Percentiles rank a stretch among this genome's conserved stretches.
Evolutionary conservation across 2,329 filamentous ascomycete species (phyloP).

Genomic region (Myriangium duriaei): DNA sequence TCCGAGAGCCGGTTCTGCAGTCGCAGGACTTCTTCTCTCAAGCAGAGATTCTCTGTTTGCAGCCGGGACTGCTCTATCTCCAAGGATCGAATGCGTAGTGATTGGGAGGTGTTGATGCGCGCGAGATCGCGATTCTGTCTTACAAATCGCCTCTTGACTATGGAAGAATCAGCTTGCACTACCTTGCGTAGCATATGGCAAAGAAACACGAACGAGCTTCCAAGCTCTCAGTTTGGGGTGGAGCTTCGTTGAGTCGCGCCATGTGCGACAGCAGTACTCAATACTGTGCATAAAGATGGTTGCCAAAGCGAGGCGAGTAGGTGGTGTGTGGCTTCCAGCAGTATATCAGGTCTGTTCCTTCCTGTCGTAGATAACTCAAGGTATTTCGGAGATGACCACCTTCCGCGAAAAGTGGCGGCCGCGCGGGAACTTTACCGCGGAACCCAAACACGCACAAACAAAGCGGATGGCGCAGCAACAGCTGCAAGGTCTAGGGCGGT

Average conservation of each 20-base stretch:
- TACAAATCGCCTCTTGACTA: slow-evolving; percentile 67
- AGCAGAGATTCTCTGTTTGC: slow-evolving; percentile 64
- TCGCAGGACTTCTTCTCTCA: slow-evolving; percentile 57
- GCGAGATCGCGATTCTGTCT: slow-evolving; percentile 78
- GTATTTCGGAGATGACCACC: not conserved
- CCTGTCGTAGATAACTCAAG: too few species aligned
- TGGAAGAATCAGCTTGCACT: slow-evolving; percentile 10
- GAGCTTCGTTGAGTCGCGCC: slow-evolving; percentile 70
- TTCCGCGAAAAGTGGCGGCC: not conserved
- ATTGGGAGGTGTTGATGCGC: slow-evolving; percentile 63
- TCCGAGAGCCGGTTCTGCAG: slow-evolving; percentile 53
- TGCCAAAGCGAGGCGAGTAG: too few species aligned
- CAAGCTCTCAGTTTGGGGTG: slow-evolving; percentile 43
- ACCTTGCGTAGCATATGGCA: not conserved
- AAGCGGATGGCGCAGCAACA: not conserved
- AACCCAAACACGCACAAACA: not conserved
- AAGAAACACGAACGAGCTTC: slow-evolving; percentile 51
- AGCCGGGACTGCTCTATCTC: slow-evolving; percentile 64
- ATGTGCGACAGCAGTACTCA: slow-evolving; percentile 32
- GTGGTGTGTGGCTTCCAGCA: too few species aligned
- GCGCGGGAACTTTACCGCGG: too few species aligned
- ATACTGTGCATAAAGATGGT: slow-evolving; percentile 9
- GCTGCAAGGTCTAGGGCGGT: not conserved
- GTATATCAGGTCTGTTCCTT: too few species aligned
- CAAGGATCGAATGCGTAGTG: slow-evolving; percentile 61